Evolutionary conservation across 1,284 basidiomycete species (phyloP), one percentile per base, ranked within the genome.

Genomic region (Coniferiporia sulphurascens): DNA sequence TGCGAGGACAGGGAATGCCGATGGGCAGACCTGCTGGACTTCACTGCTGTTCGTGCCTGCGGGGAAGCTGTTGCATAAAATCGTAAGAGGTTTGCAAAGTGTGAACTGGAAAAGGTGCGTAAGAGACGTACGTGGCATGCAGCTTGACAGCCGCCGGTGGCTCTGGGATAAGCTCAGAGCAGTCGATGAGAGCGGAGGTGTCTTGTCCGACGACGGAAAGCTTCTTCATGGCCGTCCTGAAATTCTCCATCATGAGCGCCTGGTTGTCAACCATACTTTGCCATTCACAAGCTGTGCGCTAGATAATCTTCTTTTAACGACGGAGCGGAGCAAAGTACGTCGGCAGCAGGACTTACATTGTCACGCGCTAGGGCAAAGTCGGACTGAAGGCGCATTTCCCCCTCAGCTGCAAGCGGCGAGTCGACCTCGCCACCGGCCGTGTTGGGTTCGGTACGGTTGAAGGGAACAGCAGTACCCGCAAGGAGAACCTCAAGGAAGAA

Each of bases 171-270:
- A 73, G 67, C 19, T 75, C 73, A 32, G 71, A 70, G 65, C 73
- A 75, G 66, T 76, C 72, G 27, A 66, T 64, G 59, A 75, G 60
- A 1, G 57, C 45, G n/a, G 41, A 17, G 8, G 59, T 49, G 62
- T 67, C 64, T 52, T 74, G 72, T 7, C 72, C 73, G 34, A 74
- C 62, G 12, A 67, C 53, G n/a, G 71, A 66, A 53, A 75, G 60
- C 63, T 74, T 74, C 7, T 64, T 54, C 73, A 75, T 74, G n/a
- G 66, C 73, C 7, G 58, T 50, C n/a, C 35, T 41, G 55, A 63
- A 63, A n/a, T 32, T 48, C 43, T 21, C 48, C n/a, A 48, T 38
- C 50, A 63, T 61, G 9, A 13, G 22, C 7, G 51, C 36, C 52
- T 63, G 59, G 34, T 60, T 38, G 48, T 59, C 62, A 41, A 63